Conservation (phyloP, 2,329 filamentous ascomycete species). For the Hypomyces perniciosus region DNA sequence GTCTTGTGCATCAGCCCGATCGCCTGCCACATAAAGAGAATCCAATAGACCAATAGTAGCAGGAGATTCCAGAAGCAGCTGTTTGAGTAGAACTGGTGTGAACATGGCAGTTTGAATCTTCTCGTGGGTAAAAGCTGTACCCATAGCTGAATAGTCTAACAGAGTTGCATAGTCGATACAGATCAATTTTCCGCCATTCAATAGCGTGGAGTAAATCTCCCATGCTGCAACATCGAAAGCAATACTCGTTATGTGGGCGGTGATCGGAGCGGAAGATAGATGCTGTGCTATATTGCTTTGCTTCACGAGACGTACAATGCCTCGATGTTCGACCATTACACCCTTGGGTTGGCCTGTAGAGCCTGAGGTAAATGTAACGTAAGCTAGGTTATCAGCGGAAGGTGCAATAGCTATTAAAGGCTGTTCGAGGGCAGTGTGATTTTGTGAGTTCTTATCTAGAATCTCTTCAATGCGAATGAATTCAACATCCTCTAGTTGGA, state of each 20-base stretch:
- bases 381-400: slow-evolving; percentile 2
- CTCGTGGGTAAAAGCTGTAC: not conserved
- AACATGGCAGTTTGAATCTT: not conserved
- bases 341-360: slow-evolving; percentile 3
- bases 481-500: slow-evolving; percentile 6
- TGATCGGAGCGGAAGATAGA: not conserved
- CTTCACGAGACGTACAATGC: slow-evolving; percentile 1
- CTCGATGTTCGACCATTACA: slow-evolving; percentile 4
- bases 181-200: slow-evolving; percentile 7
- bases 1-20: not conserved
- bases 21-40: not conserved
- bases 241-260: slow-evolving; percentile 3
- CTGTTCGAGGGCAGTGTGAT: not conserved
- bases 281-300: not conserved
- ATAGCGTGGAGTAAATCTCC: not conserved
- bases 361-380: slow-evolving; percentile 4
- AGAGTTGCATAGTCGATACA: slow-evolving; percentile 2
- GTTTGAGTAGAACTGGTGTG: slow-evolving; percentile 1
- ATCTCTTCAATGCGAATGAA: slow-evolving; percentile 13
- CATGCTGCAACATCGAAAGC: not conserved
- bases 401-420: not conserved
- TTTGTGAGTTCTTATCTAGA: slow-evolving; percentile 36
- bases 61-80: not conserved
- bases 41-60: not conserved
- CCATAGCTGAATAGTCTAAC: not conserved